A percentile compares a stretch with the other conserved stretches of the same genome.
Evolutionary conservation across 169 alveolate genomes (phyloP).

Genomic region (Eimeria tenella): DNA sequence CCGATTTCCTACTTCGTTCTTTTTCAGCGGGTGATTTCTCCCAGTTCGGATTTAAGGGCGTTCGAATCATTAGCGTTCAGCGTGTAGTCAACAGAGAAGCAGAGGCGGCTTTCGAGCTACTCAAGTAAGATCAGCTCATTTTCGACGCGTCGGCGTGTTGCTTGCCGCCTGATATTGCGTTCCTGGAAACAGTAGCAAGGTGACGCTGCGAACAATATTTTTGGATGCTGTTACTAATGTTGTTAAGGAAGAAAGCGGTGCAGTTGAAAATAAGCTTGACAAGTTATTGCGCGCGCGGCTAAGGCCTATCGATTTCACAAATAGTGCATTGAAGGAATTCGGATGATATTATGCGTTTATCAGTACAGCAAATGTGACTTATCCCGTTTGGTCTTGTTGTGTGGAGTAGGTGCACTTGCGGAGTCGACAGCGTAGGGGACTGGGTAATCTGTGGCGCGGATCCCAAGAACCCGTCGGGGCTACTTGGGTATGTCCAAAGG

Average conservation of each 20-base stretch:
- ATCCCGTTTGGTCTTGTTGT: neutral
- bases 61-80: slow-evolving; percentile 40
- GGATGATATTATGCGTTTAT: too few species aligned
- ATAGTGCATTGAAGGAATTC: too few species aligned
- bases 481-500: slow-evolving; percentile 13
- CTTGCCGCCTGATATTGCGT: too few species aligned
- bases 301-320: too few species aligned
- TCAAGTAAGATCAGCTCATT: neutral
- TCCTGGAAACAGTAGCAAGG: too few species aligned
- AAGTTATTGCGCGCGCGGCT: too few species aligned
- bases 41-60: slow-evolving; percentile 45
- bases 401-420: slow-evolving; percentile 28
- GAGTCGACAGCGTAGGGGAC: slow-evolving; percentile 24
- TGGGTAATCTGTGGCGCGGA: slow-evolving; percentile 66
- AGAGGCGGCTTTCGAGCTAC: slow-evolving; percentile 65
- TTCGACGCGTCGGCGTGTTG: too few species aligned
- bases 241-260: too few species aligned
- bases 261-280: too few species aligned
- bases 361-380: too few species aligned
- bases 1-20: slow-evolving; percentile 25
- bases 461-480: slow-evolving; percentile 32
- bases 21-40: neutral
- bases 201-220: too few species aligned
- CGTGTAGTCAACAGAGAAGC: slow-evolving; percentile 57
- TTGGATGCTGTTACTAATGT: too few species aligned